Evolutionary conservation across 73 alveolate genomes (phyloP), one percentile per base, ranked within the genome.

Genomic region (Paramecium bursaria): DNA sequence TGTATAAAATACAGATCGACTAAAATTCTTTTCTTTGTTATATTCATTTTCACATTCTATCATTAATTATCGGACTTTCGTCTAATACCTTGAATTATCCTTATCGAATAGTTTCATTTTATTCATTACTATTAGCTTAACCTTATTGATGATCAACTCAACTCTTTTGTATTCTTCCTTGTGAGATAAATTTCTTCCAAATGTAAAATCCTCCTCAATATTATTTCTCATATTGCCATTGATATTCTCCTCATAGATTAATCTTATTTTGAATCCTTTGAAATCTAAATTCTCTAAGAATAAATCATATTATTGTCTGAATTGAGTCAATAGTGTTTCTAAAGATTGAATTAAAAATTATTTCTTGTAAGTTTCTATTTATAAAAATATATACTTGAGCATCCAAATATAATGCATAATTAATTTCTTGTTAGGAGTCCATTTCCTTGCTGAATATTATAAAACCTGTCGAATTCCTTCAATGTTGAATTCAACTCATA

Each of bases 381-480:
- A n/a, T n/a, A n/a, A n/a, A n/a, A n/a, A n/a, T n/a, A n/a, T n/a
- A n/a, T n/a, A n/a, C 76, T 23, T 11, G 76, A 57, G 2, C 51
- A 48, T 10, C 76, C 76, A 57, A 27, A 57, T 4, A 57, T 57
- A 48, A 57, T n/a, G 33, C 76, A 57, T 29, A 57, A 57, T 57
- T 57, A 30, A 57, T 57, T 57, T 0, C 51, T 30, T 57, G 33
- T 4, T 14, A 57, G 22, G 0, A 57, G 30, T 4, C 76, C 76
- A 30, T 57, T 57, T 11, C 76, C 76, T 22, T 27, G 33, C 27
- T 57, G 76, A n/a, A 57, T 57, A 26, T 50, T 57, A 3, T 57
- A 50, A 48, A 30, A 26, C 33, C 76, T 57, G 33, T 57, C 76
- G 14, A 27, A 57, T 57, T 57, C 13, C 33, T 57, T 15, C n/a